A percentile compares a stretch with the other conserved stretches of the same genome.
Evolutionary conservation across 2,329 filamentous ascomycete species (phyloP).

Genomic region (Stemphylium vesicarium): DNA sequence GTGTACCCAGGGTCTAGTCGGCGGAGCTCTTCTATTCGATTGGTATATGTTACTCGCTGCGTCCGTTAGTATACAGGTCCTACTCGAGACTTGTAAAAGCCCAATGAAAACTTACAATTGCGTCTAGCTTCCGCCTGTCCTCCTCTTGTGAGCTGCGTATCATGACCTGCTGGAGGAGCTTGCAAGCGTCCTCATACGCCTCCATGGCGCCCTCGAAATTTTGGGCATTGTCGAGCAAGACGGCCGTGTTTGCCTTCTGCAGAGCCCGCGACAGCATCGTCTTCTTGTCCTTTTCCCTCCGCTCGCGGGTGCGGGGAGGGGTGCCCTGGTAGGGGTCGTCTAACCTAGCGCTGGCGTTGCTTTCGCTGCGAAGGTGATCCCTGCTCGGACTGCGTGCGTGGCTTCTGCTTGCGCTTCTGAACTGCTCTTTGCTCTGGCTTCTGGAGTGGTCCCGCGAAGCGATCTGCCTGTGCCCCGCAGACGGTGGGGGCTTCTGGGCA

Average conservation of each 20-base stretch:
- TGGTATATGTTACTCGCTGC: constrained; percentile 87
- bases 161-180: constrained; percentile 86
- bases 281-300: constrained; percentile 69
- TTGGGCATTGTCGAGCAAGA: constrained; percentile 93
- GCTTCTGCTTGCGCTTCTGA: constrained; percentile 19
- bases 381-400: constrained; percentile 14
- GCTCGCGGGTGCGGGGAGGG: constrained; percentile 50
- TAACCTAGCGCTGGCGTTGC: constrained; percentile 40
- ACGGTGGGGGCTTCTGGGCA: constrained; percentile 29
- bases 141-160: constrained; percentile 82
- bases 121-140: constrained; percentile 87
- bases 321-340: constrained; percentile 43
- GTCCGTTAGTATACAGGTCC: constrained; percentile 17
- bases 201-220: constrained; percentile 91
- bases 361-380: constrained; percentile 38
- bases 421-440: constrained; percentile 32
- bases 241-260: constrained; percentile 94
- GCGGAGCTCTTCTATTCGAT: constrained; percentile 84
- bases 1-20: constrained; percentile 67
- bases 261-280: constrained; percentile 95
- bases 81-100: no score
- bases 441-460: constrained; percentile 24
- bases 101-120: constrained; percentile 73
- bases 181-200: constrained; percentile 90
- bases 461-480: constrained; percentile 26